A percentile compares a stretch with the other conserved stretches of the same genome.
Conservation (phyloP, 2,329 filamentous ascomycete genomes). For the Pseudogymnoascus sp. region DNA sequence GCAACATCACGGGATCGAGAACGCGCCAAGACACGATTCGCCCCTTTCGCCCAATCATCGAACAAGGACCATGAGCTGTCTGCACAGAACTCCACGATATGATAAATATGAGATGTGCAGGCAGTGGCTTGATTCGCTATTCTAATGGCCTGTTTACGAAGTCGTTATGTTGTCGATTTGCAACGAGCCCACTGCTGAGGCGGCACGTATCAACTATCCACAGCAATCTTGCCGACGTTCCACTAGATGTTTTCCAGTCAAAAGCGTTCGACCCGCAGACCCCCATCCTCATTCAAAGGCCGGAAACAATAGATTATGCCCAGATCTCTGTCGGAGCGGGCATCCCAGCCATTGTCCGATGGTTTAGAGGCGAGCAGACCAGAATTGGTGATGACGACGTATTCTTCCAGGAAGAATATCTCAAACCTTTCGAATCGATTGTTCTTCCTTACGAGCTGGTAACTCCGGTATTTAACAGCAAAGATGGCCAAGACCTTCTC, state of each 20-base stretch:
- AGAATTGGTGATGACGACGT: neutral
- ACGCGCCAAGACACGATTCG: neutral
- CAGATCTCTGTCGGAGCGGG: conserved; percentile 30
- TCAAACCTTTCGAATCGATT: conserved; percentile 34
- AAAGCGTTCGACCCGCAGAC: conserved; percentile 43
- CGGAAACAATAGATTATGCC: neutral
- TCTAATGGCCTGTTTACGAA: neutral
- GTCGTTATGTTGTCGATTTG: neutral
- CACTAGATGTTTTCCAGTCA: conserved; percentile 42
- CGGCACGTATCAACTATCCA: conserved; percentile 5
- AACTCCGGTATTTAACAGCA: conserved; percentile 9
- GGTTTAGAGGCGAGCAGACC: conserved; percentile 40
- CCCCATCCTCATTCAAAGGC: conserved; percentile 43
- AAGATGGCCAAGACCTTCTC: neutral
- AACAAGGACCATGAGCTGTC: neutral
- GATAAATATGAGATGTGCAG: neutral
- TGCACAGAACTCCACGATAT: neutral
- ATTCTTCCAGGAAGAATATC: conserved; percentile 26
- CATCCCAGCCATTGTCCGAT: conserved; percentile 48
- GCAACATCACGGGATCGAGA: neutral
- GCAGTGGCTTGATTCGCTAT: neutral
- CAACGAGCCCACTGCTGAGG: neutral
- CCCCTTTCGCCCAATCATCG: neutral
- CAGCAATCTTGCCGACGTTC: conserved; percentile 17
- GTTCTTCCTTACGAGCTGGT: conserved; percentile 53